Base-by-base conservation (phyloP, 1,284 basidiomycete genomes). In the Serendipita sp. region DNA sequence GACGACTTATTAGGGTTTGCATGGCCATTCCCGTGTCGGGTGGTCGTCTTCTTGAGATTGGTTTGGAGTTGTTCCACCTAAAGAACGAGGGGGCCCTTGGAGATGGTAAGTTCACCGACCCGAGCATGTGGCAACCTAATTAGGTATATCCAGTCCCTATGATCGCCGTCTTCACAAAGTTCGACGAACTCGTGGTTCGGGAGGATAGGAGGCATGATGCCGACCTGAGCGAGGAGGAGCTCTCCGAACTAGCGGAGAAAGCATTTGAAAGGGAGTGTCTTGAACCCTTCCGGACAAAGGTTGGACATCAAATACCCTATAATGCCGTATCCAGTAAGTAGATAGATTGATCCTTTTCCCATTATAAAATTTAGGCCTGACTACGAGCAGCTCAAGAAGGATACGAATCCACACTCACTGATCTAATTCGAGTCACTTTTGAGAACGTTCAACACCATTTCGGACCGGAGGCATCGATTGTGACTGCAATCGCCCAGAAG, bases 401-500 rank as follows among this genome's bases (percentile, higher is more conserved):
- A 29, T 60, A 60, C 32, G 34, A 60, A 41, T 10, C 32, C 13
- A 60, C 60, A 13, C 13, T 44, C 15, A 13, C 61, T 17, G 30
- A 63, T 15, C 5, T 63, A 30, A 60, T 34, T 17, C 17, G 34
- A 34, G 17, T 62, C 42, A 62, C 62, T 32, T 55, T 34, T 62
- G 15, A 60, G 12, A 62, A 22, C 35, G 42, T 62, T 22, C 30
- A 47, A 13, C 34, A 64, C 12, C 63, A 55, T 55, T 22, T 63
- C 26, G 63, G n/a, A 12, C 35, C 10, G 22, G 67, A 66, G 60
- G 68, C 66, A 10, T 67, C 66, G 6, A 62, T 69, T 3, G 64
- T 67, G 12, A 61, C 62, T 29, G 70, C 68, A 8, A 68, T 71
- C 35, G 70, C 71, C 6, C 71, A 71, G 60, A 65, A 66, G 43